These are phyloP conservation scores for Calonectria crousiana DNA, from an alignment of 2,329 filamentous ascomycete species.

Conservation along the genomic window DNA sequence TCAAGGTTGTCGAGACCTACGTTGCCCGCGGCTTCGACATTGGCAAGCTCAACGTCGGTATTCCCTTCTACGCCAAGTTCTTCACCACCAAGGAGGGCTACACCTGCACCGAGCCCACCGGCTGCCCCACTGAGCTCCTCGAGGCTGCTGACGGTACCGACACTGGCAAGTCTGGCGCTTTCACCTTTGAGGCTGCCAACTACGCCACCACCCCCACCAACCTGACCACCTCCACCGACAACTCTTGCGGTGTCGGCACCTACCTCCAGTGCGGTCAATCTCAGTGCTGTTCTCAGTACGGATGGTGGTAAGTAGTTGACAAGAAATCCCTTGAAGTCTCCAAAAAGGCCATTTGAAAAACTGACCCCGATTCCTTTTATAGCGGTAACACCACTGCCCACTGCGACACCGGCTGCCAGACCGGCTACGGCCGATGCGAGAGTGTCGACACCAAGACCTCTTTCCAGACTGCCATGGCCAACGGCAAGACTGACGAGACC, in stretches of 20 bases:
- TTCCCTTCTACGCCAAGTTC: slow-evolving; percentile 78
- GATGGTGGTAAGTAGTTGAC: slow-evolving; percentile 36
- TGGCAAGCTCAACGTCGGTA: slow-evolving; percentile 72
- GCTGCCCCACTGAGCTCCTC: slow-evolving; percentile 69
- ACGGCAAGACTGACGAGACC: slow-evolving; percentile 57
- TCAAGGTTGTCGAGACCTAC: slow-evolving; percentile 70
- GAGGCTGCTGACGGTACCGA: slow-evolving; percentile 73
- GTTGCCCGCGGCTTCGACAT: slow-evolving; percentile 66
- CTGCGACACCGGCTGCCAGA: slow-evolving; percentile 38
- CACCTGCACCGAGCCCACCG: slow-evolving; percentile 62
- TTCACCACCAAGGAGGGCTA: slow-evolving; percentile 66
- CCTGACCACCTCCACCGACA: slow-evolving; percentile 32
- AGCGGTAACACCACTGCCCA: slow-evolving; percentile 37
- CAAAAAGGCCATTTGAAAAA: not conserved
- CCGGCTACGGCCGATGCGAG: slow-evolving; percentile 33
- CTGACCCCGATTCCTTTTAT: not conserved
- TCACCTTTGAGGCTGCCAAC: slow-evolving; percentile 54
- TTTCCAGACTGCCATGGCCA: slow-evolving; percentile 56
- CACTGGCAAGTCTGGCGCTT: slow-evolving; percentile 60
- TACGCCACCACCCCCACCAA: slow-evolving; percentile 35
- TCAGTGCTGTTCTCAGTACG: slow-evolving; percentile 35
- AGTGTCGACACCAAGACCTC: slow-evolving; percentile 33
- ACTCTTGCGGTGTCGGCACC: slow-evolving; percentile 35
- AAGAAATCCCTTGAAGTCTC: not conserved
- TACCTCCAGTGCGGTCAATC: slow-evolving; percentile 30